Evolutionary conservation across 179 eudicot species (phyloP).

Genomic region (Gypsophila paniculata): DNA sequence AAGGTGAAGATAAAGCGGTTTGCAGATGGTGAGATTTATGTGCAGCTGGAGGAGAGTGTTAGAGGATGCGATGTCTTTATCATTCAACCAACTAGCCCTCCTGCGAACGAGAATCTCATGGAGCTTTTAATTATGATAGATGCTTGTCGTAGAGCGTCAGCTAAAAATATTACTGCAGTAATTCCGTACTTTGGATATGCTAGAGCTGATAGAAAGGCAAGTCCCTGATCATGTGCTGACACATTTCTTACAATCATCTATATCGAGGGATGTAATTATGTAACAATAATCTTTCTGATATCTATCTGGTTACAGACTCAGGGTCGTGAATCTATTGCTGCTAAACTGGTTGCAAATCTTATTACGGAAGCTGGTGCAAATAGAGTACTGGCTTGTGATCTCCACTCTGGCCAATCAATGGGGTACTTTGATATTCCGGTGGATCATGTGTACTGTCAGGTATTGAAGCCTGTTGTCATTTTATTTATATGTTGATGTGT

Average conservation of each 20-base stretch:
- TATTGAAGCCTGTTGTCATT: constrained; percentile 16
- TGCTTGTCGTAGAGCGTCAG: constrained; percentile 94
- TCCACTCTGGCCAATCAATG: constrained; percentile 94
- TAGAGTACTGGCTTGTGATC: constrained; percentile 90
- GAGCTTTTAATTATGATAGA: constrained; percentile 85
- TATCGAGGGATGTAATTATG: no score
- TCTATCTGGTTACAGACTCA: constrained; percentile 53
- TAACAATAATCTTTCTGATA: neutral
- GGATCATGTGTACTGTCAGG: constrained; percentile 89
- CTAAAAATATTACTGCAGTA: constrained; percentile 84
- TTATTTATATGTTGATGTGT: constrained; percentile 9
- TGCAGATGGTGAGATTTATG: constrained; percentile 94
- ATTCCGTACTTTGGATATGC: constrained; percentile 96
- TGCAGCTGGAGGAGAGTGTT: constrained; percentile 91
- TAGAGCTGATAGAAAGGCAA: constrained; percentile 90
- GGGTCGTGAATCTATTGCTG: constrained; percentile 92
- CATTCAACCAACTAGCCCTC: constrained; percentile 81
- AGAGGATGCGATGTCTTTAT: constrained; percentile 87
- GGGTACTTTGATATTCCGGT: constrained; percentile 94
- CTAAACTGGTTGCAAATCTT: constrained; percentile 79
- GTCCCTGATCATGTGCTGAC: constrained; percentile 1
- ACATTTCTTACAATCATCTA: neutral
- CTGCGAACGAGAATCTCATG: constrained; percentile 92
- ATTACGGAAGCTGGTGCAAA: constrained; percentile 89
- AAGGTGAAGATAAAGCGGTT: constrained; percentile 65